These are phyloP conservation scores for Fusarium cicatricum DNA, from an alignment of 2,329 filamentous ascomycete genomes.

Conservation along the genomic window DNA sequence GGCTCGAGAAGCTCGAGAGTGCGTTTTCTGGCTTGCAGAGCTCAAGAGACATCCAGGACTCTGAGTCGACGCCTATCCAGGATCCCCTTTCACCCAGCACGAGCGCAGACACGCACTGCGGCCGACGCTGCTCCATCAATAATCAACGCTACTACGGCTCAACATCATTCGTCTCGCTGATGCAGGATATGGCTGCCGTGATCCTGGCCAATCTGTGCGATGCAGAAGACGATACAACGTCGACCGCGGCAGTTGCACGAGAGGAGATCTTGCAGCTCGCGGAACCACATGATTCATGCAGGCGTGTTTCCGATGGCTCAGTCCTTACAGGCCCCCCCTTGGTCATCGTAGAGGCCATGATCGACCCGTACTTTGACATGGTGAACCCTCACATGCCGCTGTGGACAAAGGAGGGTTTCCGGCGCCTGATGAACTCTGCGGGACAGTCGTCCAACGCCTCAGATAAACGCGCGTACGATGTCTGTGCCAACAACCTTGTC, in stretches of 20 bases:
- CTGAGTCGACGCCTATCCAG: neutral
- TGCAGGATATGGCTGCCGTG: conserved; percentile 13
- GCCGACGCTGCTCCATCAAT: conserved; percentile 2
- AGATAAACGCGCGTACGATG: conserved; percentile 11
- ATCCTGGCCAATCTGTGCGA: conserved; percentile 3
- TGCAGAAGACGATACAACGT: neutral
- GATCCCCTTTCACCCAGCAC: neutral
- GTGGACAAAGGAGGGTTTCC: conserved; percentile 11
- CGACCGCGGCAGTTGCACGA: neutral
- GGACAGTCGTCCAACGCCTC: neutral
- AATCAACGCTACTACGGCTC: conserved; percentile 13
- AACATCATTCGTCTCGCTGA: conserved; percentile 8
- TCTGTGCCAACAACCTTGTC: conserved; percentile 16
- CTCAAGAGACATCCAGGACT: neutral
- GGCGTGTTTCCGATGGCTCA: conserved; percentile 9
- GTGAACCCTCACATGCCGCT: conserved; percentile 15
- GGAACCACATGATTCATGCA: neutral
- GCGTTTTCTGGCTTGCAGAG: conserved; percentile 5
- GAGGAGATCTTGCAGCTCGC: conserved; percentile 9
- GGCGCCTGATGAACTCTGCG: neutral
- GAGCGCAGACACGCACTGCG: neutral
- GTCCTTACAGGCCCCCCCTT: conserved; percentile 8
- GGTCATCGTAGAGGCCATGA: conserved; percentile 18
- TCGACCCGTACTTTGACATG: conserved; percentile 17
- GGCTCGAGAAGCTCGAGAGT: conserved; percentile 12